These are phyloP conservation scores for Hagleromyces aurorensis DNA, from an alignment of 805 yeast species.

Conservation along the genomic window DNA sequence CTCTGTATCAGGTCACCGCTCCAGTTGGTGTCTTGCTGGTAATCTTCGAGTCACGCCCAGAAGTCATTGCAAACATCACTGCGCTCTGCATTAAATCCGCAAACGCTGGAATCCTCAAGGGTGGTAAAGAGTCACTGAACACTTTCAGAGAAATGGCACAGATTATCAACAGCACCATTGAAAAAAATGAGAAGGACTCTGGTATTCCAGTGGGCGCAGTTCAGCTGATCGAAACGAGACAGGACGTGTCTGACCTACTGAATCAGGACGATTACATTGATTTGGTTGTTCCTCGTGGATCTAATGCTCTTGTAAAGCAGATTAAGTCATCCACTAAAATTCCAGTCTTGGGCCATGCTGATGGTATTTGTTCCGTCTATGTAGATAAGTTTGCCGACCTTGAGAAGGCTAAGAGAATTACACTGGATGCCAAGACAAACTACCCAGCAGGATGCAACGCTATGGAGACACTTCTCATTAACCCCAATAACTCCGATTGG, in stretches of 20 bases:
- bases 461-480: conserved; percentile 73
- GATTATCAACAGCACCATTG: conserved; percentile 54
- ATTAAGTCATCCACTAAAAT: conserved; percentile 86
- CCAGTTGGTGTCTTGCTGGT: conserved; percentile 92
- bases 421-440: conserved; percentile 85
- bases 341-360: conserved; percentile 98
- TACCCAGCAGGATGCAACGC: conserved; percentile 99
- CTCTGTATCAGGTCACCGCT: conserved; percentile 73
- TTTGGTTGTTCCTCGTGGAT: conserved; percentile 96
- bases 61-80: conserved; percentile 95
- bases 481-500: conserved; percentile 30
- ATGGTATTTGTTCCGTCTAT: conserved; percentile 89
- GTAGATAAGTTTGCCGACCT: conserved; percentile 72
- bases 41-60: conserved; percentile 95
- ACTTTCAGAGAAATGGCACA: conserved; percentile 79
- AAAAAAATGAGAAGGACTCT: conserved; percentile 37
- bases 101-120: conserved; percentile 92
- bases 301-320: conserved; percentile 79
- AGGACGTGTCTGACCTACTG: conserved; percentile 78
- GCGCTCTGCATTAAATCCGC: conserved; percentile 95
- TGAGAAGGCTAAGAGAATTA: conserved; percentile 64
- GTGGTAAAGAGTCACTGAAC: conserved; percentile 87
- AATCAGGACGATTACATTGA: conserved; percentile 86
- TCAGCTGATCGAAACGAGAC: conserved; percentile 82
- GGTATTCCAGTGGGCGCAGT: conserved; percentile 74